These are phyloP conservation scores for Protomyces lactucae-debilis DNA, from an alignment of 1,139 yeast genomes.

Conservation along the genomic window DNA sequence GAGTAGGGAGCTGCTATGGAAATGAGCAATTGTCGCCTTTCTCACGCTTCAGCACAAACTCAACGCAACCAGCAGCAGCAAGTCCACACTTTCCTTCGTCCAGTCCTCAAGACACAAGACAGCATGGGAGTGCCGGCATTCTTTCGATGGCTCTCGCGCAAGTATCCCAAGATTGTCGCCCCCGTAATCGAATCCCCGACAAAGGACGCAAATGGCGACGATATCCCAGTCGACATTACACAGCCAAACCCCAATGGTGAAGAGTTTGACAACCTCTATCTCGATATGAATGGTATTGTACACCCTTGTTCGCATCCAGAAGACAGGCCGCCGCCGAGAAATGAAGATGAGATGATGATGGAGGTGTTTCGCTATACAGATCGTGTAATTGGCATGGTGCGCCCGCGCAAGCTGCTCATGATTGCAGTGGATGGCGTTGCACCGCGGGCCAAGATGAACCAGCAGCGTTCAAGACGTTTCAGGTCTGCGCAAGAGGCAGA, in stretches of 20 bases:
- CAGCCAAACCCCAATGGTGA: constrained; percentile 94
- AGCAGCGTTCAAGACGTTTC: constrained; percentile 95
- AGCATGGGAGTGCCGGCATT: constrained; percentile 61
- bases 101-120: background rate
- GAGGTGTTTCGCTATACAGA: constrained; percentile 88
- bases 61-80: too few relatives aligned
- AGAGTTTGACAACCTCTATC: constrained; percentile 67
- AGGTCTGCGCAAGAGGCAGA: constrained; percentile 94
- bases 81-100: too few relatives aligned
- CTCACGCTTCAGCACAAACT: too few relatives aligned
- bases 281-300: constrained; percentile 94
- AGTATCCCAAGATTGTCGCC: constrained; percentile 89
- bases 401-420: constrained; percentile 82
- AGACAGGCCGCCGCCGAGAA: constrained; percentile 85
- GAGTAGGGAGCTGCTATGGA: too few relatives aligned
- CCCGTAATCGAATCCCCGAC: constrained; percentile 79
- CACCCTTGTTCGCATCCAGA: constrained; percentile 98
- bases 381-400: constrained; percentile 82
- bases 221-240: constrained; percentile 61
- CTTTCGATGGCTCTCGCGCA: constrained; percentile 89
- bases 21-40: too few relatives aligned
- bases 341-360: constrained; percentile 90
- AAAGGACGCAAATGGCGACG: constrained; percentile 51
- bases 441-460: constrained; percentile 98
- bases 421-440: constrained; percentile 99